These are phyloP conservation scores for Grosmannia serpens DNA, from an alignment of 2,329 filamentous ascomycete genomes.

Conservation along the genomic window DNA sequence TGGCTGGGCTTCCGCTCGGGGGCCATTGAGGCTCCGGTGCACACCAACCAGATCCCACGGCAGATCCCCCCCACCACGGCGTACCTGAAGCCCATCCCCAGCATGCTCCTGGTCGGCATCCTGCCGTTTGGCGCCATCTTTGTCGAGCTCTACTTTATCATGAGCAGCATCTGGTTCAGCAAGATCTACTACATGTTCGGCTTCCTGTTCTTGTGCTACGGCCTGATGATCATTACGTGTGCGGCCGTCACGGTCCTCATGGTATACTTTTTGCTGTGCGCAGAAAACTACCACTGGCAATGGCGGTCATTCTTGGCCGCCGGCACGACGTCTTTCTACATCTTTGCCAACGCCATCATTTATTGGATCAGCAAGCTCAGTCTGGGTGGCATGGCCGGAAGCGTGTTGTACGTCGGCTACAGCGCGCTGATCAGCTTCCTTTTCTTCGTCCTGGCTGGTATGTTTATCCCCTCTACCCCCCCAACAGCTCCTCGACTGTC, in stretches of 20 bases:
- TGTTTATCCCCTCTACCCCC: constrained; percentile 5
- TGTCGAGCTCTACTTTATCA: constrained; percentile 97
- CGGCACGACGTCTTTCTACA: constrained; percentile 81
- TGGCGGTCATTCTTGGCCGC: constrained; percentile 91
- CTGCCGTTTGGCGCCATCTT: constrained; percentile 95
- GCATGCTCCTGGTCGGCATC: constrained; percentile 83
- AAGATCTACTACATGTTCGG: constrained; percentile 99
- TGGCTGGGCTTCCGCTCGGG: constrained; percentile 82
- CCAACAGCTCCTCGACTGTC: background rate
- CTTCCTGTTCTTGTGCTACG: constrained; percentile 95
- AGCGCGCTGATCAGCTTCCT: constrained; percentile 79
- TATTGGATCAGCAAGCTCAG: constrained; percentile 86
- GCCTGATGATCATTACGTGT: constrained; percentile 90
- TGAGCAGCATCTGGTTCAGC: constrained; percentile 97
- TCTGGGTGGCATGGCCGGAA: constrained; percentile 73
- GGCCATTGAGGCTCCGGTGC: constrained; percentile 66
- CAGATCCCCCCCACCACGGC: constrained; percentile 75
- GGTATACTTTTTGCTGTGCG: constrained; percentile 91
- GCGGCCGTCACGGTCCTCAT: constrained; percentile 86
- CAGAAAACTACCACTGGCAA: constrained; percentile 98
- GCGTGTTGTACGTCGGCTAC: constrained; percentile 88
- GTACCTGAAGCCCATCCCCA: constrained; percentile 78
- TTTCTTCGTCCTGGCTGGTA: constrained; percentile 90
- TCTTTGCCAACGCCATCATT: constrained; percentile 81
- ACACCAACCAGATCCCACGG: constrained; percentile 94